Base-by-base conservation (phyloP, 495 filamentous ascomycete species). In the Coniosporium apollinis region DNA sequence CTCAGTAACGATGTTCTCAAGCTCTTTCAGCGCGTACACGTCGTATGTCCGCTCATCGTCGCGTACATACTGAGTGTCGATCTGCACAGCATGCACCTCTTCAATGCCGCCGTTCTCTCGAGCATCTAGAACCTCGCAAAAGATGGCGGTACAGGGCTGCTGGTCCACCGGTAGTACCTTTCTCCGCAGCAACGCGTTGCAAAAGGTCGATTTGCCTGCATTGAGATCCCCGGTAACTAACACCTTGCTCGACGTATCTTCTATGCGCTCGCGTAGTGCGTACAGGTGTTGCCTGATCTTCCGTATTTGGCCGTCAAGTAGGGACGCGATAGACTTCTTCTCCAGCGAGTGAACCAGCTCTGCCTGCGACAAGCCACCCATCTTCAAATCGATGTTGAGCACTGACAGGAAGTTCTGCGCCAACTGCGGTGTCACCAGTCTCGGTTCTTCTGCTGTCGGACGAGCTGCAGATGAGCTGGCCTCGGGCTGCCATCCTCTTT, bases 131-230 rank as follows among this genome's bases (percentile, higher is more conserved):
- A 97, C 89, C 53, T 97, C 89, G 51, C 91, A 96, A 60, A 97
- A 97, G 37, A 96, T 92, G 55, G 80, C 89, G 4, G 89, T 97
- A 59, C 91, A 96, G n/a, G 89, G 89, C 48, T 94, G 89, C 52
- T 97, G 85, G 44, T 96, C 91, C 59, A 94, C 89, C 3, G 89
- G 89, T 11, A 97, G 61, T 11, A 97, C 68, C 57, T 94, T 94
- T 38, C 85, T 76, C 28, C 89, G 76, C 24, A 97, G 60, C 16
- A 97, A 60, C 7, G 89, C 91, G 58, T 97, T 97, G 62, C 89
- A 97, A 46, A 97, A 96, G 4, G 89, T 96, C 8, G 89, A 97
- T 51, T 97, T 97, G 48, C 89, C 89, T 10, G 89, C 87, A 52
- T 97, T 97, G 32, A 96, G 56, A 58, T 97, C 89, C 48, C 89